Conservation (phyloP, 2,329 filamentous ascomycete genomes). For the Emergomyces orientalis region DNA sequence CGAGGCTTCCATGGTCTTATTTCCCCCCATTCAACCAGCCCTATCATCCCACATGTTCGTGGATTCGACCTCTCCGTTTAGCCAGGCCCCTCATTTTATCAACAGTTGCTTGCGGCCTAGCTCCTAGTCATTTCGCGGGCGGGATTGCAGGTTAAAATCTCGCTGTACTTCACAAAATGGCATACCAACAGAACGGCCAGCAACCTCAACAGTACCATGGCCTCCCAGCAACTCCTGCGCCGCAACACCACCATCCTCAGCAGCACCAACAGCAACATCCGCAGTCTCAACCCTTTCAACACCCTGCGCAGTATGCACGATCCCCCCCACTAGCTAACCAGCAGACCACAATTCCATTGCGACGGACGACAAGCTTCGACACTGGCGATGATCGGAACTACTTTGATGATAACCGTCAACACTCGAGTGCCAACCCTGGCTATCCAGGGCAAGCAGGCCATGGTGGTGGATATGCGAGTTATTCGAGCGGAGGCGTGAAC, state of each 20-base stretch:
- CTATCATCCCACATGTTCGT: neutral
- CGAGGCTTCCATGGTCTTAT: neutral
- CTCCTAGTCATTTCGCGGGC: neutral
- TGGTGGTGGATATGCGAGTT: constrained; percentile 31
- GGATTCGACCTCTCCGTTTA: neutral
- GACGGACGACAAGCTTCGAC: constrained; percentile 62
- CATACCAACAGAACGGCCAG: constrained; percentile 48
- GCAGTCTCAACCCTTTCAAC: constrained; percentile 8
- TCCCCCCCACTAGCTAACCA: constrained; percentile 34
- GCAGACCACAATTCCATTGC: constrained; percentile 34
- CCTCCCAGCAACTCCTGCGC: constrained; percentile 23
- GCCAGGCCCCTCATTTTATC: neutral
- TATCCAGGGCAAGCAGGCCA: constrained; percentile 29
- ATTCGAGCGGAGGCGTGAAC: constrained; percentile 18
- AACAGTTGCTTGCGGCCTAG: neutral
- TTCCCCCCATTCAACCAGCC: neutral
- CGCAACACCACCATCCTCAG: neutral
- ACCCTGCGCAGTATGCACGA: constrained; percentile 34
- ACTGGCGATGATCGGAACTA: constrained; percentile 61
- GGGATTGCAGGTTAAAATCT: constrained; percentile 1
- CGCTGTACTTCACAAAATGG: constrained; percentile 34
- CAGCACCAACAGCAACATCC: neutral
- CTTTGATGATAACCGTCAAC: constrained; percentile 27
- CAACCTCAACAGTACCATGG: constrained; percentile 34
- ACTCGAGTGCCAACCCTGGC: constrained; percentile 27